Conservation (phyloP, 352 stramenopile species). For the Pythium rishiriense region DNA sequence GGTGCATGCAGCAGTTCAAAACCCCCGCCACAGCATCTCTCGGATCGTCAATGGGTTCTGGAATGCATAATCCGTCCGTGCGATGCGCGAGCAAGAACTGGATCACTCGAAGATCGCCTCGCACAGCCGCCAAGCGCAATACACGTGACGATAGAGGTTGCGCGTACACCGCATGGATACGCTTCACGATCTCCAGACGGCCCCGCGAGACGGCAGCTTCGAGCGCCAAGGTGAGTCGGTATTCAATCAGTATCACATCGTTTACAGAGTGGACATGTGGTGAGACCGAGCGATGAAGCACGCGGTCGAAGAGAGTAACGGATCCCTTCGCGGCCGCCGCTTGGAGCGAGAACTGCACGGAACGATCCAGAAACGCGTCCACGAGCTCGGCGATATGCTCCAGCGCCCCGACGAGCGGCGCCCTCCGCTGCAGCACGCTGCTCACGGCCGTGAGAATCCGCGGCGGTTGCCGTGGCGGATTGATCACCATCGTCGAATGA, state of each 20-base stretch:
- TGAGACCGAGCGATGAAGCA: slow-evolving; percentile 13
- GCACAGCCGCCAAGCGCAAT: slow-evolving; percentile 5
- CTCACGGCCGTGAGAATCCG: slow-evolving; percentile 14
- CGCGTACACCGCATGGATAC: slow-evolving; percentile 12
- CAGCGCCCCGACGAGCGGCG: slow-evolving; percentile 8
- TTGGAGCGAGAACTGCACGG: slow-evolving; percentile 14
- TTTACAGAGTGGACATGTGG: neutral
- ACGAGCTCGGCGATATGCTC: slow-evolving; percentile 15
- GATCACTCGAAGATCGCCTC: slow-evolving; percentile 10
- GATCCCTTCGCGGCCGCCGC: slow-evolving; percentile 9
- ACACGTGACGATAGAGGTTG: slow-evolving; percentile 10
- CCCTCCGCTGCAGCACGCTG: slow-evolving; percentile 11
- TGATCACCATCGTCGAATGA: neutral
- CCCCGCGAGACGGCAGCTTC: slow-evolving; percentile 10
- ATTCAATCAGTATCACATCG: slow-evolving; percentile 13
- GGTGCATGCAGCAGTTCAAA: slow-evolving; percentile 20
- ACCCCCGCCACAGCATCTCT: neutral
- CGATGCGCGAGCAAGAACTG: slow-evolving; percentile 22
- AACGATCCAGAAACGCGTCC: slow-evolving; percentile 19
- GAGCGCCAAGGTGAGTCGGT: slow-evolving; percentile 17
- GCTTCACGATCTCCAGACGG: slow-evolving; percentile 17
- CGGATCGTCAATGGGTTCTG: neutral
- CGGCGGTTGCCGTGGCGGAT: neutral
- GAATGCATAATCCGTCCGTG: slow-evolving; percentile 19
- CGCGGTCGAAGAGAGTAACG: slow-evolving; percentile 20